phyloP scores from a whole-genome alignment of 139 green algal species.

The Closterium sp. region DNA sequence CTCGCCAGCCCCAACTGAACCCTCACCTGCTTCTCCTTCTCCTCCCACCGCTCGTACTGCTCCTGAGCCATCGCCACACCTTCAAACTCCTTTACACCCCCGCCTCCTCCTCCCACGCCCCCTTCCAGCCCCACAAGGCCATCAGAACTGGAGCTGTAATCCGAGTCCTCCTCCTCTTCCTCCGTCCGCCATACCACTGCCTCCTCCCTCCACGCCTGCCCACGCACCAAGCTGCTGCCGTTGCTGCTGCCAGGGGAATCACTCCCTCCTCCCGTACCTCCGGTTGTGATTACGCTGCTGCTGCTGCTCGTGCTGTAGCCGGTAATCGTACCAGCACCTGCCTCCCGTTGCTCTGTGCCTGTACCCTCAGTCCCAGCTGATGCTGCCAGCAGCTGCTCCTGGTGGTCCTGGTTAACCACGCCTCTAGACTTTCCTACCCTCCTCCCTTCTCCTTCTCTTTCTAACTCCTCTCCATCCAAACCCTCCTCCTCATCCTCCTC shows the following conservation, averaged over 20 bases:
- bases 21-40: slow-evolving; percentile 26
- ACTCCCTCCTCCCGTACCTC: neutral
- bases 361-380: neutral
- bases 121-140: neutral
- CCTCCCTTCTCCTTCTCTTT: neutral
- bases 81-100: neutral
- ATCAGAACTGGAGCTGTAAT: neutral
- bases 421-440: neutral
- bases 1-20: neutral
- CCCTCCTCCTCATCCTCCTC: slow-evolving; percentile 10
- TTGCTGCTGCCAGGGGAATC: neutral
- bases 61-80: neutral
- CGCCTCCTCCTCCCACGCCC: neutral
- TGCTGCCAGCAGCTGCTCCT: neutral
- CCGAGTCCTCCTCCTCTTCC: neutral
- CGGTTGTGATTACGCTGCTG: neutral
- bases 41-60: slow-evolving; percentile 3
- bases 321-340: neutral
- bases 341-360: neutral
- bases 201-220: neutral
- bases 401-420: neutral
- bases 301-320: too few species aligned
- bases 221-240: neutral
- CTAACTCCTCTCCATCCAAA: neutral
- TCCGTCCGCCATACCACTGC: neutral